Evolutionary conservation across 805 yeast species (phyloP).

Genomic region (Pichia sporocuriosa): DNA sequence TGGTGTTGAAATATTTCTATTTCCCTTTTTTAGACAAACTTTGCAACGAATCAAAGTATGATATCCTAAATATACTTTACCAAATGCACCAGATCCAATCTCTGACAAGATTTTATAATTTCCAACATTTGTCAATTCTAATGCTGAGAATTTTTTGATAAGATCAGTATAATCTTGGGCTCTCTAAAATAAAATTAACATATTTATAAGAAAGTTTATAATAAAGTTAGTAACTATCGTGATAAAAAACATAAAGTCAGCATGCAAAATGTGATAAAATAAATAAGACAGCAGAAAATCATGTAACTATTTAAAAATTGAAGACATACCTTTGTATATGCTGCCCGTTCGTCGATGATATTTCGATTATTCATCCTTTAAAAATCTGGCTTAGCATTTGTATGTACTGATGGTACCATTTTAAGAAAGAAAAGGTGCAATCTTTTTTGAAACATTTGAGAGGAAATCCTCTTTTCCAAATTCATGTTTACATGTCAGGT

Average conservation of each 20-base stretch:
- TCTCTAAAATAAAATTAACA: constrained; percentile 21
- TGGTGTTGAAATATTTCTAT: constrained; percentile 7
- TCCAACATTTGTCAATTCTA: constrained; percentile 61
- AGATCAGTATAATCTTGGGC: constrained; percentile 33
- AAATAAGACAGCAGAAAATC: too few species aligned
- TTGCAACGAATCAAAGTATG: constrained; percentile 69
- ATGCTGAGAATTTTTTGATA: constrained; percentile 30
- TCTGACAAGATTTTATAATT: constrained; percentile 66
- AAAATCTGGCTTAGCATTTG: too few species aligned
- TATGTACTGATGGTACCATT: too few species aligned
- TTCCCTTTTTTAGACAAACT: constrained; percentile 79
- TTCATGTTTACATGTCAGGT: too few species aligned
- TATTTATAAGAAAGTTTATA: neutral
- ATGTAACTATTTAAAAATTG: too few species aligned
- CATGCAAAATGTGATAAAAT: too few species aligned
- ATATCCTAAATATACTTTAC: constrained; percentile 79
- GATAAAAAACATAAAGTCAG: too few species aligned
- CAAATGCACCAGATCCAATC: constrained; percentile 91
- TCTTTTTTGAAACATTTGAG: too few species aligned
- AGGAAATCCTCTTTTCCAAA: too few species aligned
- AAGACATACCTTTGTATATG: constrained; percentile 23
- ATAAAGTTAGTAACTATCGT: neutral
- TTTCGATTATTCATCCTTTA: constrained; percentile 21
- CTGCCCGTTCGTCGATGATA: constrained; percentile 27
- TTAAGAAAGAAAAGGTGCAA: too few species aligned